Conservation (phyloP, 208 protist genomes). For the Leishmania arabica region DNA sequence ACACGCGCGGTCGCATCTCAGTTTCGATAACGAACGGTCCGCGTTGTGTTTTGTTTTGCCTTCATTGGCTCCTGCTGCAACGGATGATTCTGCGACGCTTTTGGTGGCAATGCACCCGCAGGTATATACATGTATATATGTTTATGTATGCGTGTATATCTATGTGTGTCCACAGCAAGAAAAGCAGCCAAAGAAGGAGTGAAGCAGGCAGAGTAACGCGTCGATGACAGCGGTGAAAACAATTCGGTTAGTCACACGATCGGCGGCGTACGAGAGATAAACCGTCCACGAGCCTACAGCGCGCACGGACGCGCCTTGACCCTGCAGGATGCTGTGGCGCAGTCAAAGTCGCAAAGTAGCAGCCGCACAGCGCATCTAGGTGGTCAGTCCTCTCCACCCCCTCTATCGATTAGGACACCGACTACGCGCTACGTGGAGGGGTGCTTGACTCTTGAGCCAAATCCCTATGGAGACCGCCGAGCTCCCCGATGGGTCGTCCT, state of each 20-base stretch:
- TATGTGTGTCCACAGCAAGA: background rate
- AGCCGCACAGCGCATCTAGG: background rate
- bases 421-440: background rate
- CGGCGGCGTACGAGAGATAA: background rate
- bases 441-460: too few relatives aligned
- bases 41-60: background rate
- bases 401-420: background rate
- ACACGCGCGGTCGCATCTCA: background rate
- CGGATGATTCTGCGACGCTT: background rate
- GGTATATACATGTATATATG: background rate
- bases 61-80: background rate
- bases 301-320: background rate
- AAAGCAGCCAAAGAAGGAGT: background rate
- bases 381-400: background rate
- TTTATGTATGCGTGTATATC: background rate
- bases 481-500: background rate
- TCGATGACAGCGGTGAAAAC: background rate
- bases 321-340: background rate
- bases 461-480: background rate
- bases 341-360: background rate
- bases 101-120: background rate
- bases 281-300: background rate
- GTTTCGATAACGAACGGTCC: background rate
- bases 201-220: background rate
- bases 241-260: background rate